Percentiles rank a stretch among this genome's conserved stretches.
Evolutionary conservation across 2,329 filamentous ascomycete species (phyloP).

Genomic region (Diaporthe ampelina): DNA sequence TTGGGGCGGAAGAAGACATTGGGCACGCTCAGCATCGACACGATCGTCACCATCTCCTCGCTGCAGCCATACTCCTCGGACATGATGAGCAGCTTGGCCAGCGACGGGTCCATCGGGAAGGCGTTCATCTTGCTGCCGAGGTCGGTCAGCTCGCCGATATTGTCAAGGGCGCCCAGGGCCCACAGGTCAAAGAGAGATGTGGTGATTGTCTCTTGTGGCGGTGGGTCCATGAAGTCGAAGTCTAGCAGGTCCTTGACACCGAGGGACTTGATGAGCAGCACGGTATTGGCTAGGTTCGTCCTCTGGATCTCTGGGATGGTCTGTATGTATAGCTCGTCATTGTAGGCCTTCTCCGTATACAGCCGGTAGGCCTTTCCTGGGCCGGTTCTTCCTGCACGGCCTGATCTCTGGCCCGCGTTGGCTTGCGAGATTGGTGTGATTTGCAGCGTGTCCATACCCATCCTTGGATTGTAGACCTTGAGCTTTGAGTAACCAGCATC

Average conservation of each 20-base stretch:
- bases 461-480: constrained; percentile 98
- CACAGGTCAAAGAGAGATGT: constrained; percentile 98
- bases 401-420: constrained; percentile 93
- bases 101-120: constrained; percentile 97
- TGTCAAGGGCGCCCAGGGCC: constrained; percentile 94
- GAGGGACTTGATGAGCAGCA: constrained; percentile 92
- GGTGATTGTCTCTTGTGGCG: constrained; percentile 96
- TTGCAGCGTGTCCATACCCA: constrained; percentile 99
- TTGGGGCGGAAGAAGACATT: constrained; percentile 98
- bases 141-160: constrained; percentile 89
- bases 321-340: constrained; percentile 95
- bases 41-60: constrained; percentile 98
- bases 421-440: constrained; percentile 98
- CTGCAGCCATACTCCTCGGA: constrained; percentile 91
- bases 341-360: constrained; percentile 94
- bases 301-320: constrained; percentile 98
- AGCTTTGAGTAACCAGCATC: constrained; percentile 97
- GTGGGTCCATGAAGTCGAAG: constrained; percentile 99
- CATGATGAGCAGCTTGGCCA: constrained; percentile 95
- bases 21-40: constrained; percentile 97
- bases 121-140: constrained; percentile 95
- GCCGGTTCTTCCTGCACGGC: constrained; percentile 92
- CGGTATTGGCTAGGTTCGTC: constrained; percentile 95
- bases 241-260: constrained; percentile 95
- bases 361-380: constrained; percentile 96